Evolutionary conservation across 108 stramenopile species (phyloP), one percentile per base, ranked within the genome.

Genomic region (Nitzschia inconspicua): DNA sequence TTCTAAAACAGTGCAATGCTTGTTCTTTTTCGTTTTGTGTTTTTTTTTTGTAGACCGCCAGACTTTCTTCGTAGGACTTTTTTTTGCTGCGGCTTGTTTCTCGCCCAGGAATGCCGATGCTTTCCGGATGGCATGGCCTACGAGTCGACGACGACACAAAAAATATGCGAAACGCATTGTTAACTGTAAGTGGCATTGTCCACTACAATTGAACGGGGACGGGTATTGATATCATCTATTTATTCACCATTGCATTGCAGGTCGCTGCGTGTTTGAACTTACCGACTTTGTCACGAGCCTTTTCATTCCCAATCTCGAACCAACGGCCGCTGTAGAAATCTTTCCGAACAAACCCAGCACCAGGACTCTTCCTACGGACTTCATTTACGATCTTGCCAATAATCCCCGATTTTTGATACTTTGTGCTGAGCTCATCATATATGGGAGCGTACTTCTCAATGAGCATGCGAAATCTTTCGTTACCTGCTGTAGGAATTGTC

Each of bases 271-370:
- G 36, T 10, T 37, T 10, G 36, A 4, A 52, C 51, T 14, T 52
- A 35, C 60, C 60, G 18, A 62, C 60, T 51, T 72, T 72, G 11
- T 65, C 71, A 23, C 58, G 56, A 16, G 71, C 71, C 60, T 47
- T 56, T 48, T 64, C 62, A 36, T 67, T 48, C 3, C 72, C 72
- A 20, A 73, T 51, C 41, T 73, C 72, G 42, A 48, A 66, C 60
- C 54, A 65, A 6, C 66, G 46, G 9, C 60, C 60, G 20, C 27
- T 55, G 31, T 55, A 41, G 27, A 55, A 61, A 39, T 73, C 72
- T 34, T 63, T 67, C 66, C 68, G 67, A 28, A 73, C 44, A 43
- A 73, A 73, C 5, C 72, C 60, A 3, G 66, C 72, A 20, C 52
- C 42, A 8, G 66, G 65, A 36, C 53, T 56, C 4, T 44, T 35